phyloP scores from a whole-genome alignment of 2,329 filamentous ascomycete genomes.

The Chaetomium globosum region DNA sequence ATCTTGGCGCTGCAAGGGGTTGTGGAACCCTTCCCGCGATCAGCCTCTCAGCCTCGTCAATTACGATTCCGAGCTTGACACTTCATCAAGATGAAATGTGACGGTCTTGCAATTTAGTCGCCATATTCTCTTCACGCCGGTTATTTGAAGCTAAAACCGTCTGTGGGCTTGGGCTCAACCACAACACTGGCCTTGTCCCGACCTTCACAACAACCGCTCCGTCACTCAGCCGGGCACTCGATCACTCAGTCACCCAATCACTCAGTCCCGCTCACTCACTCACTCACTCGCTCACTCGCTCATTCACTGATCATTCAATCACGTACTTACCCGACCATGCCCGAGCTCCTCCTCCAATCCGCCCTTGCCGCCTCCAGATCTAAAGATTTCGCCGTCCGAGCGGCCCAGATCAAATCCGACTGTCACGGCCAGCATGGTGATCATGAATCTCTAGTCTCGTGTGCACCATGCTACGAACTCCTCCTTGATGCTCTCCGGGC shows the following conservation, averaged over 20 bases:
- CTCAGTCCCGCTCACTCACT: background rate
- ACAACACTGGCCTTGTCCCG: background rate
- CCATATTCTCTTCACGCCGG: background rate
- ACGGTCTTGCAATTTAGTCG: background rate
- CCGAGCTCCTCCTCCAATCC: conserved; percentile 35
- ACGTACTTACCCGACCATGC: conserved; percentile 28
- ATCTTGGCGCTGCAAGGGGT: conserved; percentile 19
- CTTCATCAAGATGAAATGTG: background rate
- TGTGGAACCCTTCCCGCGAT: background rate
- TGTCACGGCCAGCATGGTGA: conserved; percentile 49
- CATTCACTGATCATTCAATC: background rate
- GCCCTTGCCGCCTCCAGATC: conserved; percentile 30
- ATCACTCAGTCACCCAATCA: background rate
- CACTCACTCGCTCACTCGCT: background rate
- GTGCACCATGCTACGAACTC: conserved; percentile 52
- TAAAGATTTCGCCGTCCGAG: conserved; percentile 46
- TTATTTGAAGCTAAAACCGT: background rate
- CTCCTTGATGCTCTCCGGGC: conserved; percentile 51
- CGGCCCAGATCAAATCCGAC: conserved; percentile 48
- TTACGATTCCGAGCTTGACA: background rate
- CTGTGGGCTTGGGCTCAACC: background rate
- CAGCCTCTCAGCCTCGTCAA: background rate
- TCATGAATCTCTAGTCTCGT: conserved; percentile 47
- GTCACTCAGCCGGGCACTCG: no score
- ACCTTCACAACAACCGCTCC: background rate